These are phyloP conservation scores for Saprolegnia diclina DNA, from an alignment of 352 stramenopile genomes.

Conservation along the genomic window DNA sequence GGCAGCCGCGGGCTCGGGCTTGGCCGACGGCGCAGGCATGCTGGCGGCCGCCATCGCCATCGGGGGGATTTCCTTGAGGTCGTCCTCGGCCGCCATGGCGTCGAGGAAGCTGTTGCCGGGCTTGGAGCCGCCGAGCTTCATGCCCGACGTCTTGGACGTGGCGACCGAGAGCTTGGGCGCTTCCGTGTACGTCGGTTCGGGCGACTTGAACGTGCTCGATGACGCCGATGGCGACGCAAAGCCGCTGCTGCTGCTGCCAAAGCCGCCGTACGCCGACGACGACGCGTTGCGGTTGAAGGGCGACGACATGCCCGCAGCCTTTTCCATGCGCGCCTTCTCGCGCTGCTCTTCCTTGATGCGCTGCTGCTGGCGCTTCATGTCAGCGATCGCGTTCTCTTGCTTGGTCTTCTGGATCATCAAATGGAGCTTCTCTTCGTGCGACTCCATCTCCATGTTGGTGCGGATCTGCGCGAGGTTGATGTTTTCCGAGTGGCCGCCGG, in stretches of 20 bases:
- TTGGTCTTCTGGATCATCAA: conserved; percentile 98
- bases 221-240: conserved; percentile 40
- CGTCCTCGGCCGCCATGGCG: conserved; percentile 79
- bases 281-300: conserved; percentile 35
- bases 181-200: conserved; percentile 52
- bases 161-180: conserved; percentile 38
- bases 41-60: conserved; percentile 41
- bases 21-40: conserved; percentile 50
- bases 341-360: conserved; percentile 85
- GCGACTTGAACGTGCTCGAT: conserved; percentile 19
- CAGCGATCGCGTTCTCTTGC: conserved; percentile 80
- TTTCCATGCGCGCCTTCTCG: conserved; percentile 71
- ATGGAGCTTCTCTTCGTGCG: conserved; percentile 98
- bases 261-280: conserved; percentile 39
- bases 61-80: conserved; percentile 78
- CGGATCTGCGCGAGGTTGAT: conserved; percentile 91
- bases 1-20: conserved; percentile 49
- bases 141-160: conserved; percentile 49
- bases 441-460: conserved; percentile 99
- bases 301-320: conserved; percentile 51
- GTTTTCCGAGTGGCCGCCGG: conserved; percentile 96
- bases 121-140: conserved; percentile 48
- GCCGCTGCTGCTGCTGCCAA: conserved; percentile 52
- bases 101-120: conserved; percentile 81
- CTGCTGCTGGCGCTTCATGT: conserved; percentile 85